Percentiles rank a stretch among this genome's conserved stretches.
Evolutionary conservation across 1,284 basidiomycete genomes (phyloP).

Genomic region (Tilletia indica): DNA sequence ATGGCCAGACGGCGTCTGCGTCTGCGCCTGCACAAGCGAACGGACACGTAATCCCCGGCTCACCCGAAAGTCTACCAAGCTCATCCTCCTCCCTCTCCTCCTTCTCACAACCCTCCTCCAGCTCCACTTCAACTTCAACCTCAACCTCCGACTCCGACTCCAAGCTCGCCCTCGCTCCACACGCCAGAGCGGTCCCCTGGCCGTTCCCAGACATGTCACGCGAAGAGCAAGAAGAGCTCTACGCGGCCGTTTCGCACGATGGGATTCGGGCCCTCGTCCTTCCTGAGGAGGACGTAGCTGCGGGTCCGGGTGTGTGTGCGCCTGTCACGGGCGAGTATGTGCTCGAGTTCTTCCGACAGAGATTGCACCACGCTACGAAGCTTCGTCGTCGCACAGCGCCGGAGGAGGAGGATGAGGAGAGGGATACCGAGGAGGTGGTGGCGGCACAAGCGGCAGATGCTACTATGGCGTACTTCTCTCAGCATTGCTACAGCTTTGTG

Average conservation of each 20-base stretch:
- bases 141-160: not conserved
- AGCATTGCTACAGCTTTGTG: not conserved
- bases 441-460: constrained; percentile 1
- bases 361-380: not conserved
- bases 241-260: constrained; percentile 35
- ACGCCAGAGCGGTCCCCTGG: constrained; percentile 19
- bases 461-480: constrained; percentile 12
- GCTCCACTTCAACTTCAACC: not conserved
- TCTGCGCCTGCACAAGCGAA: not conserved
- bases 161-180: constrained; percentile 27
- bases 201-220: constrained; percentile 32
- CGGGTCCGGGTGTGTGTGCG: not conserved
- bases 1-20: not conserved
- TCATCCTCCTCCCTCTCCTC: not conserved
- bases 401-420: not conserved
- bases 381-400: not conserved
- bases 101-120: not conserved
- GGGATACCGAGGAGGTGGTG: not conserved
- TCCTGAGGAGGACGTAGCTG: not conserved
- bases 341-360: constrained; percentile 5
- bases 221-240: constrained; percentile 25
- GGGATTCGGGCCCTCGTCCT: constrained; percentile 40
- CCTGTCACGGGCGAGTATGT: constrained; percentile 14
- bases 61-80: not conserved
- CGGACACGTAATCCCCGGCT: not conserved